Evolutionary conservation across 129 eudicot species (phyloP).

Genomic region (Helichrysum umbraculigerum): DNA sequence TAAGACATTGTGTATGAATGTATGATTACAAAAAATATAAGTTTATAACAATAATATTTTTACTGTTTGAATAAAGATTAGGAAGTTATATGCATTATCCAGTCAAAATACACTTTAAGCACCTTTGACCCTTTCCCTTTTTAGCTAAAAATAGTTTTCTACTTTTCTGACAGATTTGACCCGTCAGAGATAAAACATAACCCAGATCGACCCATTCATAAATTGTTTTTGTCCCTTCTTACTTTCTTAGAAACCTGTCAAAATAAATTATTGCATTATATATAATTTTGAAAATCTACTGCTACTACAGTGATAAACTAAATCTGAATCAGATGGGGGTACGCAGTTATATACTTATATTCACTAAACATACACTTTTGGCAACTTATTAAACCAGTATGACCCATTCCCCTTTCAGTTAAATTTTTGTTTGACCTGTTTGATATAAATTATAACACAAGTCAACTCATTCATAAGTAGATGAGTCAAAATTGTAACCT

Average conservation of each 20-base stretch:
- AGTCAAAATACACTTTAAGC: background rate
- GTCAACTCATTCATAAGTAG: background rate
- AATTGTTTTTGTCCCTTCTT: background rate
- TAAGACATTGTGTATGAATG: background rate
- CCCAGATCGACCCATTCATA: background rate
- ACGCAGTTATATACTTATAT: background rate
- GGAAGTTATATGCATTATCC: background rate
- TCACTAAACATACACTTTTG: background rate
- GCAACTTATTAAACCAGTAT: background rate
- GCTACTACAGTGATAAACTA: too few species aligned
- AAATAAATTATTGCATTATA: background rate
- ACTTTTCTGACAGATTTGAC: background rate
- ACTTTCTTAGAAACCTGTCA: background rate
- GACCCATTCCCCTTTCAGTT: background rate
- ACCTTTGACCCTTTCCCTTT: background rate
- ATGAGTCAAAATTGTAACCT: background rate
- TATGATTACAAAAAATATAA: background rate
- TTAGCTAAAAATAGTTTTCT: background rate
- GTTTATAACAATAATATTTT: background rate
- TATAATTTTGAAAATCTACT: too few species aligned
- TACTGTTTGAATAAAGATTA: background rate
- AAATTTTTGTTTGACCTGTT: background rate
- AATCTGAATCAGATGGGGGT: too few species aligned
- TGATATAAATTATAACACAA: constrained; percentile 2
- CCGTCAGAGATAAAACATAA: background rate